Evolutionary conservation across 768 basidiomycete genomes (phyloP).

Genomic region (Trametes gibbosa): DNA sequence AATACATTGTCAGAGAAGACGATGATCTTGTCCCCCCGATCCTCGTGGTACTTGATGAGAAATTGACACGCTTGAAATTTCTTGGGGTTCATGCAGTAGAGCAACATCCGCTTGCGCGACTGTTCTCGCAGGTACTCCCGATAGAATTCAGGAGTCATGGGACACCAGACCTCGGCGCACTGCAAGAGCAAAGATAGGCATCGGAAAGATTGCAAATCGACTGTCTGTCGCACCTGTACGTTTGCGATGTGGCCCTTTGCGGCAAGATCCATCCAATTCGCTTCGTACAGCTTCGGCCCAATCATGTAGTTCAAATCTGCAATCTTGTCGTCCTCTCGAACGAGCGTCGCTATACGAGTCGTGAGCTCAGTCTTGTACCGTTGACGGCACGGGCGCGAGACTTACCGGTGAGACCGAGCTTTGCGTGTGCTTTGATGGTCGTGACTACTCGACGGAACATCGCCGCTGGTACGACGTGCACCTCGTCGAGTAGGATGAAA

Average conservation of each 20-base stretch:
- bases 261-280: slow-evolving; percentile 99
- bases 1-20: slow-evolving; percentile 99
- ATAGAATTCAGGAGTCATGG: slow-evolving; percentile 99
- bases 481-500: slow-evolving; percentile 95
- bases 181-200: slow-evolving; percentile 30
- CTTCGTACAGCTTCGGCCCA: slow-evolving; percentile 98
- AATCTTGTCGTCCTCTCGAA: slow-evolving; percentile 99
- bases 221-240: slow-evolving; percentile 72
- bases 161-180: slow-evolving; percentile 99
- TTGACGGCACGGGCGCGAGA: background rate
- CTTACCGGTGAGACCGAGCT: slow-evolving; percentile 92
- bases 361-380: background rate
- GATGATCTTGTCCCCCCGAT: slow-evolving; percentile 97
- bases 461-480: slow-evolving; percentile 97
- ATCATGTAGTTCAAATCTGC: slow-evolving; percentile 99
- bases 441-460: slow-evolving; percentile 99
- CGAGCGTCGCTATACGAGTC: slow-evolving; percentile 74
- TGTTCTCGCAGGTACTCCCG: slow-evolving; percentile 93
- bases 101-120: slow-evolving; percentile 88
- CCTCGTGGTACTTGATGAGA: slow-evolving; percentile 96
- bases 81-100: slow-evolving; percentile 99
- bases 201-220: background rate
- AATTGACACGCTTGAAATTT: slow-evolving; percentile 99
- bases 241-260: slow-evolving; percentile 99
- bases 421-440: slow-evolving; percentile 98